A percentile compares a stretch with the other conserved stretches of the same genome.
phyloP scores from a whole-genome alignment of 2,329 filamentous ascomycete genomes.

The Clonostachys rosea region DNA sequence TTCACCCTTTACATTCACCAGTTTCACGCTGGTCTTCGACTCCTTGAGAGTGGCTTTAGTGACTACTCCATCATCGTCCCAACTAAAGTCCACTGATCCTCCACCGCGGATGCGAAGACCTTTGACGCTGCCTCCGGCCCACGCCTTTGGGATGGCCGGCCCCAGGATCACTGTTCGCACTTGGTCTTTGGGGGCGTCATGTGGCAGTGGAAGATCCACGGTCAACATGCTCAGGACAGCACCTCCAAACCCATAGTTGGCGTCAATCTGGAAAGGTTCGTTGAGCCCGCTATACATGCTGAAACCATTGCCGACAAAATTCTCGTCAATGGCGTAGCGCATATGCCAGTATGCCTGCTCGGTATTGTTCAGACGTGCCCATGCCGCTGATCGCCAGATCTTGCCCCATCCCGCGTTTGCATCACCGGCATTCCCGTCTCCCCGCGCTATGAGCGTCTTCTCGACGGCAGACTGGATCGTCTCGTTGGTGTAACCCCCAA shows the following conservation, averaged over 20 bases:
- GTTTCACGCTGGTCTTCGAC: slow-evolving; percentile 1
- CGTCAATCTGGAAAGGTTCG: slow-evolving; percentile 53
- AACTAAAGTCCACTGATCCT: slow-evolving; percentile 33
- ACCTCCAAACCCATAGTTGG: slow-evolving; percentile 48
- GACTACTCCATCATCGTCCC: slow-evolving; percentile 30
- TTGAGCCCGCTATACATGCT: slow-evolving; percentile 42
- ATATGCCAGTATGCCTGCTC: slow-evolving; percentile 41
- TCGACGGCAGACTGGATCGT: slow-evolving; percentile 34
- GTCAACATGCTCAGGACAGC: slow-evolving; percentile 46
- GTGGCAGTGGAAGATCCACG: slow-evolving; percentile 35
- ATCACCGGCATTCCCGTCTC: slow-evolving; percentile 37
- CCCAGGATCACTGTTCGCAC: slow-evolving; percentile 33
- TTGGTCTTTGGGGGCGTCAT: slow-evolving; percentile 7
- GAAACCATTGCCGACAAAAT: slow-evolving; percentile 44
- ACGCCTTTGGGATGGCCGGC: slow-evolving; percentile 37
- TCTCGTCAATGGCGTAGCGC: slow-evolving; percentile 39
- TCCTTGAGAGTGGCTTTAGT: slow-evolving; percentile 6
- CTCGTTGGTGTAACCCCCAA: slow-evolving; percentile 32
- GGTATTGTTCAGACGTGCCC: slow-evolving; percentile 48
- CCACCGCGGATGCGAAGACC: slow-evolving; percentile 39
- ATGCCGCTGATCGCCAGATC: slow-evolving; percentile 52
- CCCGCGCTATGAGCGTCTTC: slow-evolving; percentile 38
- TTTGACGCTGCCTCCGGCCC: slow-evolving; percentile 35
- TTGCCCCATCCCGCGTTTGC: slow-evolving; percentile 54
- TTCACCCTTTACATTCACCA: slow-evolving; percentile 9